These are phyloP conservation scores for Eucalyptus erythrocorys DNA, from an alignment of 345 rosid species.

Conservation along the genomic window DNA sequence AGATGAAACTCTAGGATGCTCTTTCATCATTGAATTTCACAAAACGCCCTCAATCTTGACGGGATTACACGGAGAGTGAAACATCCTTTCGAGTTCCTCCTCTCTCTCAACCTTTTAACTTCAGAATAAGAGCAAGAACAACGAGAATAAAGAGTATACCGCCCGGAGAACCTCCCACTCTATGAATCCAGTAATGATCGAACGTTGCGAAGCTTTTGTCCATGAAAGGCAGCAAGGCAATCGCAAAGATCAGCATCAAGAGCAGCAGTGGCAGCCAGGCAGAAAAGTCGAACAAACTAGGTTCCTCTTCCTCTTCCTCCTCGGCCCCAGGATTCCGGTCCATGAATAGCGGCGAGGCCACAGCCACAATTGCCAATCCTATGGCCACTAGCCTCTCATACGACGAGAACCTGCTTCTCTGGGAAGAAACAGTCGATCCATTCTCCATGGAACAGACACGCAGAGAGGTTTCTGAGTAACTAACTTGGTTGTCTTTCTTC, in stretches of 20 bases:
- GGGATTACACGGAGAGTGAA: background rate
- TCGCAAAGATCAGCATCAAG: slow-evolving; percentile 36
- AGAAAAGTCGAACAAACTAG: slow-evolving; percentile 18
- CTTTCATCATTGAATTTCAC: background rate
- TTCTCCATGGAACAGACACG: slow-evolving; percentile 21
- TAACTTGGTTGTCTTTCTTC: background rate
- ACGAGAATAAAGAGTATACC: slow-evolving; percentile 61
- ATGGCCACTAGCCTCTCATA: slow-evolving; percentile 47
- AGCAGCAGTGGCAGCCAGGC: slow-evolving; percentile 45
- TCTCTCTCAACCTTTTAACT: slow-evolving; percentile 3
- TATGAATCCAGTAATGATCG: slow-evolving; percentile 81
- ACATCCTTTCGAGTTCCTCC: background rate
- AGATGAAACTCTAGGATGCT: background rate
- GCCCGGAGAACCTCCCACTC: slow-evolving; percentile 80
- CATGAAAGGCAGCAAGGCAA: slow-evolving; percentile 32
- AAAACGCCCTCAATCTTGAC: background rate
- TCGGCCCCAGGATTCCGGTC: slow-evolving; percentile 15
- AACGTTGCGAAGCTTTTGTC: slow-evolving; percentile 58
- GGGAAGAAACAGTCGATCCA: background rate
- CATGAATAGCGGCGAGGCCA: slow-evolving; percentile 67
- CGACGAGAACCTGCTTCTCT: slow-evolving; percentile 19
- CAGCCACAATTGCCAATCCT: slow-evolving; percentile 36
- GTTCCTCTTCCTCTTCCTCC: slow-evolving; percentile 22
- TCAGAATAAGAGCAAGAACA: slow-evolving; percentile 55
- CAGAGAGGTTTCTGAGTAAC: background rate